Conservation (phyloP, 441 rosid genomes). For the Pelargonium australe region DNA sequence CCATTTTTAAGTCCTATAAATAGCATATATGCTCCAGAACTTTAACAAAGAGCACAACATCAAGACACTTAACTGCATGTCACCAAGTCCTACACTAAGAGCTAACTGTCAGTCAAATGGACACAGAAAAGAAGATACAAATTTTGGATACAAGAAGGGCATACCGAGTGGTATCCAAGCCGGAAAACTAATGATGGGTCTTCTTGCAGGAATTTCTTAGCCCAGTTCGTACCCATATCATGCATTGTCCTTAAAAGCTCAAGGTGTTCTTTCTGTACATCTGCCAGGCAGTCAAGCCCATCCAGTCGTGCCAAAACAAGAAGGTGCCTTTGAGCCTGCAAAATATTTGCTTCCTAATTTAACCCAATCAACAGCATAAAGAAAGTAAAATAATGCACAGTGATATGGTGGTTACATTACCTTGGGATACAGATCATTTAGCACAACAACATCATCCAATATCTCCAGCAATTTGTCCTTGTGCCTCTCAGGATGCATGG, state of each 20-base stretch:
- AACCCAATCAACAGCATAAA: background rate
- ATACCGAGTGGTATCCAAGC: constrained; percentile 89
- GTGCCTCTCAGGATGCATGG: constrained; percentile 70
- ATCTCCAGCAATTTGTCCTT: constrained; percentile 52
- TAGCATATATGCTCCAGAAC: background rate
- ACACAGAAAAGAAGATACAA: background rate
- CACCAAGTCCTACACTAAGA: background rate
- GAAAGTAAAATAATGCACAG: background rate
- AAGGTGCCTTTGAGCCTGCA: constrained; percentile 69
- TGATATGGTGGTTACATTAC: constrained; percentile 24
- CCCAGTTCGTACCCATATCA: constrained; percentile 65
- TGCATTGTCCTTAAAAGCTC: constrained; percentile 55
- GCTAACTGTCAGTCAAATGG: background rate
- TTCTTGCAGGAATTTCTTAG: constrained; percentile 52
- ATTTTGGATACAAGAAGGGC: constrained; percentile 14
- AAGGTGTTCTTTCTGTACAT: constrained; percentile 55
- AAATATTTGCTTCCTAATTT: constrained; percentile 11
- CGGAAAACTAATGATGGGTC: constrained; percentile 69
- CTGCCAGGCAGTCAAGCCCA: constrained; percentile 62
- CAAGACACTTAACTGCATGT: background rate
- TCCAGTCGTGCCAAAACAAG: constrained; percentile 53
- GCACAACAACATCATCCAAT: constrained; percentile 48
- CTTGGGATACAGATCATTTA: constrained; percentile 79
- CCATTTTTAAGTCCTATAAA: background rate
- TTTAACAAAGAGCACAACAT: background rate